Evolutionary conservation across 257 asterid genomes (phyloP), one percentile per base, ranked within the genome.

Genomic region (Lycium barbarum): DNA sequence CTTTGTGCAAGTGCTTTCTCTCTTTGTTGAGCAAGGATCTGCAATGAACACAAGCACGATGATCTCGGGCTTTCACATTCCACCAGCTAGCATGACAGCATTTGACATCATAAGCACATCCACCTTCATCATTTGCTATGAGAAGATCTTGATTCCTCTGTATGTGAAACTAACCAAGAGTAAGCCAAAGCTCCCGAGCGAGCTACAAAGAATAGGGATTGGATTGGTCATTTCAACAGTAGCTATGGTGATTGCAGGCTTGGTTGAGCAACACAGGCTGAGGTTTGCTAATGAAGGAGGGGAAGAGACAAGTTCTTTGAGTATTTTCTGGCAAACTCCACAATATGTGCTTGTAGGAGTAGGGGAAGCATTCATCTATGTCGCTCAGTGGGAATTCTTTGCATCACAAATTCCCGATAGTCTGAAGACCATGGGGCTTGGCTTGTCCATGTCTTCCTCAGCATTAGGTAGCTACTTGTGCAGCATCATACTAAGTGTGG

Each of bases 21-120:
- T 94, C 83, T 94, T 94, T 17, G 97, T 94, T 9, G 98, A 93
- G 86, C 98, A 93, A 84, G 98, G 98, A 83, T 88, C 95, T 54
- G 93, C 96, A 20, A 94, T 94, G 98, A 89, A 93, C 90, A 91
- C 95, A 97, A 89, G 92, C 90, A 90, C 95, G 2, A 49, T 57
- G 51, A 81, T 94, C 67, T 84, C 84, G 0, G 84, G 84, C 11
- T 92, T 94, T 86, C 88, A 91, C 86, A 87, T 94, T 4, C 92
- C 97, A 65, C 97, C 97, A 2, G 98, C 98, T 57, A 94, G 97
- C 89, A 94, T 93, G 98, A 93, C 96, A 0, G 90, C 91, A 51
- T 92, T 94, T 9, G 96, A 93, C 91, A 94, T 93, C 26, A 86
- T 93, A 74, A 93, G 96, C 92, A 92, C 96, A 15, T 92, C 97